These are phyloP conservation scores for Fusarium algeriense DNA, from an alignment of 2,329 filamentous ascomycete genomes.

Conservation along the genomic window DNA sequence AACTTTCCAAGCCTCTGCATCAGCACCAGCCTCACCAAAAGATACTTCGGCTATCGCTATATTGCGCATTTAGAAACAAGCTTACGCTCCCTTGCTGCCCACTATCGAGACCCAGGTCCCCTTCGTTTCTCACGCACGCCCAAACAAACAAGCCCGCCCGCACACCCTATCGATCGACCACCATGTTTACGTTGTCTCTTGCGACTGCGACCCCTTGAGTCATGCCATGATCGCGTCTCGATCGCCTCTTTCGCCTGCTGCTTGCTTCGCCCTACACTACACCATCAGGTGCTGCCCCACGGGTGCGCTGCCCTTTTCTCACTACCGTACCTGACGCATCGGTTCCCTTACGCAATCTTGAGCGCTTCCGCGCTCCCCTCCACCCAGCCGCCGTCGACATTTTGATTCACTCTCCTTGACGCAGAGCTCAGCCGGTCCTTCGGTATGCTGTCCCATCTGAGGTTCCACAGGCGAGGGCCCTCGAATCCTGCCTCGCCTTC, in stretches of 20 bases:
- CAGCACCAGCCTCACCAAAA: constrained; percentile 15
- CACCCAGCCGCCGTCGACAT: constrained; percentile 36
- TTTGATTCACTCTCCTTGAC: constrained; percentile 40
- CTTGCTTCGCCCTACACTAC: constrained; percentile 38
- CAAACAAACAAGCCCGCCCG: constrained; percentile 10
- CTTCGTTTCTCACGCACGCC: constrained; percentile 9
- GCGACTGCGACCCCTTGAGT: constrained; percentile 42
- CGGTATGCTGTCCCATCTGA: constrained; percentile 66
- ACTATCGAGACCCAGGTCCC: constrained; percentile 29
- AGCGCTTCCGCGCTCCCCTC: constrained; percentile 30
- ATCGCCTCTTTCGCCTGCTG: constrained; percentile 38
- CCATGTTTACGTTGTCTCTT: constrained; percentile 43
- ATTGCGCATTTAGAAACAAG: constrained; percentile 19
- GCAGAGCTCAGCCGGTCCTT: constrained; percentile 29
- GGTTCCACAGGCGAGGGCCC: constrained; percentile 69
- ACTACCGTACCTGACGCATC: constrained; percentile 5
- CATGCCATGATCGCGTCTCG: constrained; percentile 47
- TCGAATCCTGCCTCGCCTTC: constrained; percentile 68
- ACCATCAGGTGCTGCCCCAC: constrained; percentile 38
- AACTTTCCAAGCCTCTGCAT: not conserved
- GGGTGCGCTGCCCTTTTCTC: constrained; percentile 35
- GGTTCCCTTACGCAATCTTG: constrained; percentile 33
- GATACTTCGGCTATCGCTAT: constrained; percentile 12
- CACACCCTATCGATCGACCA: constrained; percentile 26
- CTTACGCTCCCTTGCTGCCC: constrained; percentile 27